Conservation (phyloP, 352 stramenopile genomes). For the Pythium rishiriense region DNA sequence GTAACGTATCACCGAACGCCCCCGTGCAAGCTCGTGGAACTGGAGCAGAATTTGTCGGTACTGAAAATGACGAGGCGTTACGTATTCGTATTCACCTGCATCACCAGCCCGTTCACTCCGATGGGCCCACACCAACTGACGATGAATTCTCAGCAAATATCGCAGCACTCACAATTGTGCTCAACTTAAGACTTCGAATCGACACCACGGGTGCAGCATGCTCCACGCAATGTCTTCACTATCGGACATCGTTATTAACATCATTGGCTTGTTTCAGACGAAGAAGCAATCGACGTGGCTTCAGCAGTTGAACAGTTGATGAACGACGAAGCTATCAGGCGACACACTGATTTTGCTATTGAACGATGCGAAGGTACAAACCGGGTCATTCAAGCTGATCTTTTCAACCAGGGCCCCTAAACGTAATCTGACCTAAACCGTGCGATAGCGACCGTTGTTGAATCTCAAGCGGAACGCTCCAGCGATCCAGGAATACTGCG, state of each 20-base stretch:
- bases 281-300: slow-evolving; percentile 53
- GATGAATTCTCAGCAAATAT: neutral
- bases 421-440: neutral
- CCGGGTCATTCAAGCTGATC: too few relatives aligned
- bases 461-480: slow-evolving; percentile 5
- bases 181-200: slow-evolving; percentile 4
- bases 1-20: neutral
- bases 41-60: neutral
- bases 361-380: slow-evolving; percentile 39
- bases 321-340: slow-evolving; percentile 38
- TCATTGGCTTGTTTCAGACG: slow-evolving; percentile 33
- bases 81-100: slow-evolving; percentile 8
- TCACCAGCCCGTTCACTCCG: neutral
- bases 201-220: slow-evolving; percentile 25
- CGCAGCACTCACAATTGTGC: neutral
- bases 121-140: neutral
- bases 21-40: neutral
- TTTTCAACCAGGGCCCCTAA: too few relatives aligned
- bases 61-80: neutral
- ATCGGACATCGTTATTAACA: neutral
- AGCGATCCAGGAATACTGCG: neutral
- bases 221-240: neutral
- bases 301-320: slow-evolving; percentile 45
- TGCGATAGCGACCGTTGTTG: slow-evolving; percentile 13
- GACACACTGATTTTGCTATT: slow-evolving; percentile 36